These are phyloP conservation scores for Elaeagnus macrophylla DNA, from an alignment of 306 rosid species.

Conservation along the genomic window DNA sequence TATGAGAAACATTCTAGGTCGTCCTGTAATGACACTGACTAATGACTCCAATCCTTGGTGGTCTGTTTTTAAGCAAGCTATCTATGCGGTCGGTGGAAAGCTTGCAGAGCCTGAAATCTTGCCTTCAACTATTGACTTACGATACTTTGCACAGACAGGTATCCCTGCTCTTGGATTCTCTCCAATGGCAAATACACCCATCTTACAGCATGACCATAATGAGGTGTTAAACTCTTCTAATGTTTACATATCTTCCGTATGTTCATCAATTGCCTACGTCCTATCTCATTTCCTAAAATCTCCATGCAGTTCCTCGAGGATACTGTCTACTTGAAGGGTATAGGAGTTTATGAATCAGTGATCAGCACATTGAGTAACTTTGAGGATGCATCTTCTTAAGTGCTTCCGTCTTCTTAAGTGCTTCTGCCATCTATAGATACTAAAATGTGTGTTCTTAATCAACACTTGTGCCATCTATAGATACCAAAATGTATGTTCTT, in stretches of 20 bases:
- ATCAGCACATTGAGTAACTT: slow-evolving; percentile 73
- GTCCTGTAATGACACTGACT: slow-evolving; percentile 51
- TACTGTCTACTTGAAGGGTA: slow-evolving; percentile 60
- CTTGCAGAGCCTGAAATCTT: slow-evolving; percentile 79
- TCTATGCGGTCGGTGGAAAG: slow-evolving; percentile 60
- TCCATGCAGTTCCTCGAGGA: slow-evolving; percentile 65
- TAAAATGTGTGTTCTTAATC: not conserved
- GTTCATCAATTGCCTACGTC: slow-evolving; percentile 3
- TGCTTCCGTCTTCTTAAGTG: slow-evolving; percentile 16
- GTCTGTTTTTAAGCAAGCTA: slow-evolving; percentile 62
- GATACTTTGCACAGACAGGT: slow-evolving; percentile 56
- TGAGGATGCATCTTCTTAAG: slow-evolving; percentile 27
- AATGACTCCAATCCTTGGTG: slow-evolving; percentile 91
- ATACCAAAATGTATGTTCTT: not conserved
- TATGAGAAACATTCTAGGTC: slow-evolving; percentile 51
- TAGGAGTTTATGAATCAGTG: slow-evolving; percentile 72
- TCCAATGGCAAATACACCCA: slow-evolving; percentile 79
- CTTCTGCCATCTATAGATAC: not conserved
- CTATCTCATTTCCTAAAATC: slow-evolving; percentile 4
- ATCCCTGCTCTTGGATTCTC: slow-evolving; percentile 89
- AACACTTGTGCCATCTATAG: not conserved
- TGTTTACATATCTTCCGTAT: not conserved
- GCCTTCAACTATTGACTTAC: slow-evolving; percentile 73
- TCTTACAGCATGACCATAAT: slow-evolving; percentile 89
- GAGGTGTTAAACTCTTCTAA: slow-evolving; percentile 42